phyloP scores from a whole-genome alignment of 805 yeast genomes.

The Ogataea populi-albae region DNA sequence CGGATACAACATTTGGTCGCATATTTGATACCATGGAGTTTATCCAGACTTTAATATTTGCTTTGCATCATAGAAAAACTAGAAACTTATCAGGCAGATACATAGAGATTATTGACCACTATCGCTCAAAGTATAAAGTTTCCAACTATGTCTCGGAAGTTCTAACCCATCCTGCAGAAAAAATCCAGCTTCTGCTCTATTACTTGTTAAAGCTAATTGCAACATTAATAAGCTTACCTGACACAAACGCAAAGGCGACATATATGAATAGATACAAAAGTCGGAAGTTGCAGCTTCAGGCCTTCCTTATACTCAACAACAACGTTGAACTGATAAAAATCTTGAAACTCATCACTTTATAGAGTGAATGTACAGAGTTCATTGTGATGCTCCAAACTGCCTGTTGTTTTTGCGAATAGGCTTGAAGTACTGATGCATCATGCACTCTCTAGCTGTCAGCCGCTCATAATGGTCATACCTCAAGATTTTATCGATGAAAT shows the following conservation, averaged over 20 bases:
- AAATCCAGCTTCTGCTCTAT: slow-evolving; percentile 14
- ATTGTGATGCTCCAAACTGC: too few species aligned
- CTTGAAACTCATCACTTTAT: slow-evolving; percentile 7
- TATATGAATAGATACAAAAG: slow-evolving; percentile 2
- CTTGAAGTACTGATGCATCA: slow-evolving; percentile 57
- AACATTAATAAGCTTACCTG: slow-evolving; percentile 4
- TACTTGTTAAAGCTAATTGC: slow-evolving; percentile 10
- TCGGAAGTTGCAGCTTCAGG: slow-evolving; percentile 12
- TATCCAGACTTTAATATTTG: slow-evolving; percentile 14
- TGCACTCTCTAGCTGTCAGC: slow-evolving; percentile 84
- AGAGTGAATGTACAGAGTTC: slow-evolving; percentile 2
- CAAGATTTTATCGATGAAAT: slow-evolving; percentile 74
- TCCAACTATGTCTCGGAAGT: slow-evolving; percentile 5
- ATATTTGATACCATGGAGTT: slow-evolving; percentile 12
- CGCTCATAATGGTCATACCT: slow-evolving; percentile 88
- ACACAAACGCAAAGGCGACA: slow-evolving; percentile 6
- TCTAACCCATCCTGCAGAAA: slow-evolving; percentile 4
- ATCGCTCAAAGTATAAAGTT: slow-evolving; percentile 5
- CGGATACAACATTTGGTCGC: slow-evolving; percentile 3
- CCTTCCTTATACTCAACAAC: slow-evolving; percentile 16
- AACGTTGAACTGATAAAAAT: slow-evolving; percentile 14
- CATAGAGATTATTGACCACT: slow-evolving; percentile 10
- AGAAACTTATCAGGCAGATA: slow-evolving; percentile 8
- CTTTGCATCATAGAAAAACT: slow-evolving; percentile 3
- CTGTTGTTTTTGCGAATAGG: slow-evolving; percentile 14